Conservation (phyloP, 1,284 basidiomycete species). For the Hemileia vastatrix region DNA sequence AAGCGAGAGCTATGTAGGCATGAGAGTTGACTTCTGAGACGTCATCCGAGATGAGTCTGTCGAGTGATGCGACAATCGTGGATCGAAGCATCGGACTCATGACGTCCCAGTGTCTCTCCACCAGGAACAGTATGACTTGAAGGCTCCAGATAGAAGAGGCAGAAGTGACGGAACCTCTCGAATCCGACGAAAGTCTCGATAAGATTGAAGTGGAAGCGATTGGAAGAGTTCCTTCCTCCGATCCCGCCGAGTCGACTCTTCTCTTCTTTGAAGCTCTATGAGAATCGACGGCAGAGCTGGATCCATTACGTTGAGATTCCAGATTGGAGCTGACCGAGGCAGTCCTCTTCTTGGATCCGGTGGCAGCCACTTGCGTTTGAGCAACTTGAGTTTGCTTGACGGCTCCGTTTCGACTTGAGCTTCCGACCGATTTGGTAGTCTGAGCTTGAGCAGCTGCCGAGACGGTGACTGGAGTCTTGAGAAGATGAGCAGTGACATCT, state of each 20-base stretch:
- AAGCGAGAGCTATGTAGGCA: background rate
- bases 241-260: background rate
- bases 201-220: background rate
- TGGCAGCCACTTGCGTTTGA: background rate
- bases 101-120: background rate
- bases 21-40: background rate
- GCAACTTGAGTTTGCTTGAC: background rate
- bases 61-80: background rate
- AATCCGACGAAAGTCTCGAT: background rate
- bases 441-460: background rate
- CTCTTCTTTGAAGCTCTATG: background rate
- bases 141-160: background rate
- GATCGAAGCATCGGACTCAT: background rate
- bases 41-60: background rate
- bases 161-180: background rate
- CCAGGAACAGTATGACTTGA: background rate
- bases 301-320: background rate
- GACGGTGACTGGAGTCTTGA: background rate
- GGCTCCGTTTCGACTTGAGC: background rate
- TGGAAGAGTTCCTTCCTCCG: background rate
- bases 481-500: constrained; percentile 2
- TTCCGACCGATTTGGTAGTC: background rate
- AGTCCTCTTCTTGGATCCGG: background rate
- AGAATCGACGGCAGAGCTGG: background rate
- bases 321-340: background rate